Evolutionary conservation across 169 alveolate species (phyloP).

Genomic region (Plasmodium vivax): DNA sequence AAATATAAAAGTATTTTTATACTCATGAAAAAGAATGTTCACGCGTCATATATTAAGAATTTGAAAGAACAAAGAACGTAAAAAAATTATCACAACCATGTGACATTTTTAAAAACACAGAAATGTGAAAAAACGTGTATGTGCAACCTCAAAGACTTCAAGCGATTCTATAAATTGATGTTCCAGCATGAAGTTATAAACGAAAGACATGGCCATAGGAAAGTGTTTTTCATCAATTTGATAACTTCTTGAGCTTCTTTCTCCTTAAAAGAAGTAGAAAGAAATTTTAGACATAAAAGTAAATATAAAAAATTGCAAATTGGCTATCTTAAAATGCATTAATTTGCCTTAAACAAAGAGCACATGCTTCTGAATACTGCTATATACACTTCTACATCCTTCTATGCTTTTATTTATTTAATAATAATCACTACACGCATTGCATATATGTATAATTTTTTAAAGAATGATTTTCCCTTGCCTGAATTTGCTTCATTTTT

Average conservation of each 20-base stretch:
- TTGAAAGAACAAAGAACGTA: slow-evolving; percentile 1
- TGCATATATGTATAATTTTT: background rate
- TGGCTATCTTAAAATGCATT: background rate
- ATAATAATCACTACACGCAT: background rate
- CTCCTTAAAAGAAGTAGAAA: slow-evolving; percentile 45
- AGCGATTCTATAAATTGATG: slow-evolving; percentile 66
- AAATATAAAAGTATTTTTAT: slow-evolving; percentile 4
- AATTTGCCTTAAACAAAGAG: background rate
- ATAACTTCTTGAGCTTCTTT: slow-evolving; percentile 21
- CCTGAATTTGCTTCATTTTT: slow-evolving; percentile 64
- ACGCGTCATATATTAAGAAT: background rate
- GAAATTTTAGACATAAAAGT: slow-evolving; percentile 5
- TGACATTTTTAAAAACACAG: background rate
- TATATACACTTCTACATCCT: background rate
- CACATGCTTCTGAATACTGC: background rate
- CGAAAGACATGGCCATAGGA: slow-evolving; percentile 56
- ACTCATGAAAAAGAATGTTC: slow-evolving; percentile 31
- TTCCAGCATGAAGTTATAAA: slow-evolving; percentile 64
- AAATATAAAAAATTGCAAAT: background rate
- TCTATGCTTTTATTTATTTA: slow-evolving; percentile 1
- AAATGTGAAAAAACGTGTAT: background rate
- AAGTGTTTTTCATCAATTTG: slow-evolving; percentile 49
- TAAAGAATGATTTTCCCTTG: slow-evolving; percentile 23
- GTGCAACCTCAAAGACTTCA: slow-evolving; percentile 70
- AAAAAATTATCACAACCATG: background rate